phyloP scores from a whole-genome alignment of 305 asterid genomes.

The Fraxinus paxiana region DNA sequence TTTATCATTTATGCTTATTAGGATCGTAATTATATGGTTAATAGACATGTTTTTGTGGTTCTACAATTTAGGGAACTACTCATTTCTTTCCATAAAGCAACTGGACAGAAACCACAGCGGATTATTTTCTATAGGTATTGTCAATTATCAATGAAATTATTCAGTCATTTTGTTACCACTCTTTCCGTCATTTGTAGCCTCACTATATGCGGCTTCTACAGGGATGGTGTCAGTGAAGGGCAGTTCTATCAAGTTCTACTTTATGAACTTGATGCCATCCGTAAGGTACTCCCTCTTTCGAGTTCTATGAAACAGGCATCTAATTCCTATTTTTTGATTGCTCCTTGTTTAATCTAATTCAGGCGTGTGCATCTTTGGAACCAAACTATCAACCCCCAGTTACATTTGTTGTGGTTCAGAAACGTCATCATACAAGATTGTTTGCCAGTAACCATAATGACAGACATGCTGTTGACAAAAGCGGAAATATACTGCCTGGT shows the following conservation, averaged over 20 bases:
- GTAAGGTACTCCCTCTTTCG: conserved; percentile 51
- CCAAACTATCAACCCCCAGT: conserved; percentile 45
- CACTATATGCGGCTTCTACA: conserved; percentile 23
- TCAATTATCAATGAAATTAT: background rate
- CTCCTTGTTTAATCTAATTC: background rate
- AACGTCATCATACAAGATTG: conserved; percentile 59
- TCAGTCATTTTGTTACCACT: background rate
- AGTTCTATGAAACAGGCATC: background rate
- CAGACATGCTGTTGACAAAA: conserved; percentile 54
- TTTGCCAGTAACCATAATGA: conserved; percentile 77
- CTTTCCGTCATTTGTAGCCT: conserved; percentile 4
- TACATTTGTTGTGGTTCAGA: conserved; percentile 45
- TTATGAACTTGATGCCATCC: conserved; percentile 87
- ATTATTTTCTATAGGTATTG: conserved; percentile 84
- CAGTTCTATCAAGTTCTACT: conserved; percentile 91
- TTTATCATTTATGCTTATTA: background rate
- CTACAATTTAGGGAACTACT: conserved; percentile 66
- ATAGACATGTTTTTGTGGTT: conserved; percentile 17
- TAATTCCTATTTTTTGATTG: background rate
- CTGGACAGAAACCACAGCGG: conserved; percentile 82
- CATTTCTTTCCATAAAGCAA: conserved; percentile 81
- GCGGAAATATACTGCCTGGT: conserved; percentile 83
- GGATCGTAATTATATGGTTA: background rate
- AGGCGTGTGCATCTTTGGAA: conserved; percentile 48
- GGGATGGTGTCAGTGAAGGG: conserved; percentile 99